Evolutionary conservation across 108 stramenopile species (phyloP).

Genomic region (Pinguiococcus pyrenoidosus): DNA sequence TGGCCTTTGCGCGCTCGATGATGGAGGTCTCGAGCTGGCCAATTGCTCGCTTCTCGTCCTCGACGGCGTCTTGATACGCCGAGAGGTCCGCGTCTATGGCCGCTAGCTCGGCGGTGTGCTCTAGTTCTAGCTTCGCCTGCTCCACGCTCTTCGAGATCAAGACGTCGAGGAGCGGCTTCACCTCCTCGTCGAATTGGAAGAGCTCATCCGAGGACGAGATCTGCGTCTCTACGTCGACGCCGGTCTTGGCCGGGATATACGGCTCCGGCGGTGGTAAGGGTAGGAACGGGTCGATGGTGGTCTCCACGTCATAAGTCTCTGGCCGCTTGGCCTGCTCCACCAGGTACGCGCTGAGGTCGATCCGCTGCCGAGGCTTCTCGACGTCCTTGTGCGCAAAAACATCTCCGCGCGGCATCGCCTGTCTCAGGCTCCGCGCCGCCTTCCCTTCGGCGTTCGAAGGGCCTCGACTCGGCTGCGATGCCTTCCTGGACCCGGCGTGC

Average conservation of each 20-base stretch:
- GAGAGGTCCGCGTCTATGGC: too few relatives aligned
- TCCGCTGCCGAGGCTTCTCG: background rate
- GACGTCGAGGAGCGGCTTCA: constrained; percentile 36
- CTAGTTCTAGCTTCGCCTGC: constrained; percentile 40
- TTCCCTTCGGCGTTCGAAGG: background rate
- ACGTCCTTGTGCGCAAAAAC: too few relatives aligned
- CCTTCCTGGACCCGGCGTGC: too few relatives aligned
- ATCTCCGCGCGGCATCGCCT: too few relatives aligned
- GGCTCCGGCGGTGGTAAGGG: too few relatives aligned
- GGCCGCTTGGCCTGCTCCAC: constrained; percentile 14
- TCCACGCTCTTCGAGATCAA: constrained; percentile 45
- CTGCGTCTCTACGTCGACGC: constrained; percentile 40
- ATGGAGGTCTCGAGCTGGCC: too few relatives aligned
- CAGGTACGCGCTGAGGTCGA: constrained; percentile 9
- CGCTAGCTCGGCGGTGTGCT: constrained; percentile 38
- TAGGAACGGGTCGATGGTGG: too few relatives aligned
- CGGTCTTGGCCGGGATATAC: constrained; percentile 38
- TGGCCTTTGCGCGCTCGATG: too few relatives aligned
- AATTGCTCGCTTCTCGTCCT: too few relatives aligned
- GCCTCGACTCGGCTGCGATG: too few relatives aligned
- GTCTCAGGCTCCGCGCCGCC: background rate
- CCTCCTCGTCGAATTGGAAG: constrained; percentile 39
- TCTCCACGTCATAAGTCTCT: too few relatives aligned
- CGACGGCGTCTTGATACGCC: too few relatives aligned
- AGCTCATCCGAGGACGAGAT: constrained; percentile 22